Conservation (phyloP, 305 asterid genomes). For the Fraxinus velutina region DNA sequence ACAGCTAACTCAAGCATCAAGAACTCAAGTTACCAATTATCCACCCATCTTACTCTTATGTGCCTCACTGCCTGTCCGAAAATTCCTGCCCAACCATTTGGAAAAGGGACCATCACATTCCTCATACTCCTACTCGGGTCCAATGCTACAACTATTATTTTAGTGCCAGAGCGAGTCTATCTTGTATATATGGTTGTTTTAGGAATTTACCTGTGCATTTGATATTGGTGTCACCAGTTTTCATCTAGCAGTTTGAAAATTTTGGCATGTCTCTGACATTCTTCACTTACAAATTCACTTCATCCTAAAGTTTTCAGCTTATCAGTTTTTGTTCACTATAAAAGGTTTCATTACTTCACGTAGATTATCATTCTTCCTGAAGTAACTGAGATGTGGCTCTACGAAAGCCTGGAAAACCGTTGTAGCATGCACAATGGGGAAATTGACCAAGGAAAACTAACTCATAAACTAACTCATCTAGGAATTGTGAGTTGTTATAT, state of each 20-base stretch:
- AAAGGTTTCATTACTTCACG: background rate
- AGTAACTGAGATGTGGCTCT: background rate
- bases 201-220: background rate
- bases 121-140: background rate
- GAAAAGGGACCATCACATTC: background rate
- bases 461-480: background rate
- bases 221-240: background rate
- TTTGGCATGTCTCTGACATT: background rate
- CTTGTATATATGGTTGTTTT: background rate
- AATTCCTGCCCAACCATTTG: background rate
- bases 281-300: background rate
- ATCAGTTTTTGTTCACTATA: background rate
- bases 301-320: background rate
- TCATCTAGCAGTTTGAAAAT: background rate
- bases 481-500: background rate
- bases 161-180: background rate
- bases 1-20: background rate
- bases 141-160: background rate
- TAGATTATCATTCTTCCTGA: background rate
- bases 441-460: background rate
- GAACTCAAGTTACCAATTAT: background rate
- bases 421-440: background rate
- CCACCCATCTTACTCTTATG: background rate
- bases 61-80: background rate
- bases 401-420: background rate